These are phyloP conservation scores for Phytophthora palmivora DNA, from an alignment of 352 stramenopile genomes.

Conservation along the genomic window DNA sequence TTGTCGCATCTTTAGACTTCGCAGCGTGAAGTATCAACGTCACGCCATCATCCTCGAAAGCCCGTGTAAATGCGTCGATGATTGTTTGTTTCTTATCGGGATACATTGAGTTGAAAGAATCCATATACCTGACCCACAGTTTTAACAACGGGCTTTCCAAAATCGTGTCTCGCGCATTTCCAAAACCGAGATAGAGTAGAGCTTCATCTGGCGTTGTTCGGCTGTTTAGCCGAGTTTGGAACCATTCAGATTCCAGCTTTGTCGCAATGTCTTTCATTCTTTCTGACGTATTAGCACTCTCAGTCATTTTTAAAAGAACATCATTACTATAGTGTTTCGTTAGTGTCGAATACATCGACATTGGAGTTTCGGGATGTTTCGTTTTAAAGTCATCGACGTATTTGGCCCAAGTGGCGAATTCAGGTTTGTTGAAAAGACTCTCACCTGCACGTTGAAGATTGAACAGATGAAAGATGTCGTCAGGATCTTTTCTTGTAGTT, in stretches of 20 bases:
- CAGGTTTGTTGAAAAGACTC: background rate
- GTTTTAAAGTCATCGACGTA: no score
- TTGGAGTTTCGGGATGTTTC: background rate
- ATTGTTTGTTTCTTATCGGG: background rate
- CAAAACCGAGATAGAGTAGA: background rate
- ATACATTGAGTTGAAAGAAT: background rate
- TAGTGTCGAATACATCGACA: background rate
- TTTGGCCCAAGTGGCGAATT: background rate
- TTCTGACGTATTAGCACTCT: background rate
- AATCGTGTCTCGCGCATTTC: background rate
- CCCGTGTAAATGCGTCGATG: background rate
- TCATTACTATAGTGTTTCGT: background rate
- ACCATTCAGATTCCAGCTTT: background rate
- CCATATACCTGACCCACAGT: constrained; percentile 2
- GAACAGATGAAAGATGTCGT: no score
- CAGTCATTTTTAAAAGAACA: no score
- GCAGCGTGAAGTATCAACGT: background rate
- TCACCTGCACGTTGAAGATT: background rate
- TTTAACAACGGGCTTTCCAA: background rate
- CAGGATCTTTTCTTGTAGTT: no score
- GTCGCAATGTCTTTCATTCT: background rate
- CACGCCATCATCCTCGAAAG: background rate
- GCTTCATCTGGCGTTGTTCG: constrained; percentile 1
- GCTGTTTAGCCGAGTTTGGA: background rate
- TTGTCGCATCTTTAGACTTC: background rate